Evolutionary conservation across 169 alveolate genomes (phyloP).

Genomic region (Babesia bigemina): DNA sequence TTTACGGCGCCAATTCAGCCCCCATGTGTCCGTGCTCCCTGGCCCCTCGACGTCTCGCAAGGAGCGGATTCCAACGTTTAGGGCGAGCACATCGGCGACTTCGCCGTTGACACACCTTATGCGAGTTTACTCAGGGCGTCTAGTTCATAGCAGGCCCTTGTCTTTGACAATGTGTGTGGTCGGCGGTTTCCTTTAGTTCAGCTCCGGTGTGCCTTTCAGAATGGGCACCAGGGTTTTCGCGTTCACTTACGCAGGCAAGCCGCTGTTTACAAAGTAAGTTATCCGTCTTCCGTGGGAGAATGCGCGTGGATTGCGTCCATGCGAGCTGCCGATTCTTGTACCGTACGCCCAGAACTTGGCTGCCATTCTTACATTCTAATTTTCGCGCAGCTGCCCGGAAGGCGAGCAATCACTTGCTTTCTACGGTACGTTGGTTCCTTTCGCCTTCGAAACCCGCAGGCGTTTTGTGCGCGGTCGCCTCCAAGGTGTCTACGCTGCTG

Average conservation of each 20-base stretch:
- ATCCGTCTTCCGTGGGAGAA: neutral
- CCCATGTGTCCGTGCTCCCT: no score
- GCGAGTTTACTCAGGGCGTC: no score
- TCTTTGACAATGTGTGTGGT: constrained; percentile 6
- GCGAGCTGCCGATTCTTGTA: neutral
- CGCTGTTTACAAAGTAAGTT: constrained; percentile 63
- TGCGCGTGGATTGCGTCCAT: neutral
- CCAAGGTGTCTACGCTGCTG: constrained; percentile 60
- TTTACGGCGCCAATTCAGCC: no score
- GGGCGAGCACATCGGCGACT: no score
- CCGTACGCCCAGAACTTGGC: neutral
- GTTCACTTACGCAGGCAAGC: constrained; percentile 70
- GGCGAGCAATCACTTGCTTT: constrained; percentile 64
- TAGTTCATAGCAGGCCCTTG: neutral
- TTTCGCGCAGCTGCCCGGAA: constrained; percentile 45
- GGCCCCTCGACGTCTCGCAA: no score
- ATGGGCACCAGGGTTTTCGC: constrained; percentile 58
- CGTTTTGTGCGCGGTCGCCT: constrained; percentile 62
- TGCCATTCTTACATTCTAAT: neutral
- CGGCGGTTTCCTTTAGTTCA: neutral
- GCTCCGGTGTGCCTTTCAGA: neutral
- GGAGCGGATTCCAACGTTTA: no score
- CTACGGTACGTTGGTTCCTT: constrained; percentile 47
- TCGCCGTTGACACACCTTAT: no score
- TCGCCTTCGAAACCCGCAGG: constrained; percentile 15